These are phyloP conservation scores for Piper betle DNA, from an alignment of 164 flowering plant species.

Conservation along the genomic window DNA sequence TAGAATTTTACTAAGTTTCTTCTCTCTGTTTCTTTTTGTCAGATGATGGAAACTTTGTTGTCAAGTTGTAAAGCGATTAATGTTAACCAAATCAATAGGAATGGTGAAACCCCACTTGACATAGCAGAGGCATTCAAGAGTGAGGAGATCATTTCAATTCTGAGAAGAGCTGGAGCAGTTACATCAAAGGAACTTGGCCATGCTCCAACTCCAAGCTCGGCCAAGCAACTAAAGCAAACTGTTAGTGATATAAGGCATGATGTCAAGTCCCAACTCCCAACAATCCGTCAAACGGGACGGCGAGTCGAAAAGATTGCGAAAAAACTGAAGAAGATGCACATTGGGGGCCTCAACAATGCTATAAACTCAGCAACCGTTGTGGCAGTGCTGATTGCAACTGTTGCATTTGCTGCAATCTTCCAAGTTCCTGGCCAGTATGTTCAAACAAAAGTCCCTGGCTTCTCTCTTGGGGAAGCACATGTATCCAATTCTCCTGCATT, in stretches of 20 bases:
- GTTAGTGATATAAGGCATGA: constrained; percentile 94
- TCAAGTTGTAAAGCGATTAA: constrained; percentile 36
- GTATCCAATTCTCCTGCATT: constrained; percentile 56
- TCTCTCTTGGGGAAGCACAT: constrained; percentile 57
- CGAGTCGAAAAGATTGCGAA: constrained; percentile 74
- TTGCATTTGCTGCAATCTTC: constrained; percentile 95
- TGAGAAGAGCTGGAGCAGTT: constrained; percentile 54
- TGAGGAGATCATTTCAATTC: constrained; percentile 32
- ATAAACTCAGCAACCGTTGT: constrained; percentile 85
- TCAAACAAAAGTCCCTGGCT: constrained; percentile 17
- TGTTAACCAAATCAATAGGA: constrained; percentile 51
- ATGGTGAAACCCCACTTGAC: constrained; percentile 80
- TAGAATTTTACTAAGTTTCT: neutral
- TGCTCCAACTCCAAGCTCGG: constrained; percentile 31
- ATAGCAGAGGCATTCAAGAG: constrained; percentile 49
- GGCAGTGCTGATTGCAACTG: constrained; percentile 96
- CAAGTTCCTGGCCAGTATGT: constrained; percentile 84
- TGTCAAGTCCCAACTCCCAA: constrained; percentile 83
- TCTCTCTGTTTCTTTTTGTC: constrained; percentile 9
- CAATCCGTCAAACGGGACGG: constrained; percentile 63
- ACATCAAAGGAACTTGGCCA: constrained; percentile 49
- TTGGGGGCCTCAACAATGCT: constrained; percentile 86
- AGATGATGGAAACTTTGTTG: constrained; percentile 54
- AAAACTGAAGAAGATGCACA: constrained; percentile 70
- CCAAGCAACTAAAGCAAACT: constrained; percentile 83